A percentile compares a stretch with the other conserved stretches of the same genome.
These are phyloP conservation scores for Symbiotaphrina buchneri DNA, from an alignment of 495 filamentous ascomycete species.

Conservation along the genomic window DNA sequence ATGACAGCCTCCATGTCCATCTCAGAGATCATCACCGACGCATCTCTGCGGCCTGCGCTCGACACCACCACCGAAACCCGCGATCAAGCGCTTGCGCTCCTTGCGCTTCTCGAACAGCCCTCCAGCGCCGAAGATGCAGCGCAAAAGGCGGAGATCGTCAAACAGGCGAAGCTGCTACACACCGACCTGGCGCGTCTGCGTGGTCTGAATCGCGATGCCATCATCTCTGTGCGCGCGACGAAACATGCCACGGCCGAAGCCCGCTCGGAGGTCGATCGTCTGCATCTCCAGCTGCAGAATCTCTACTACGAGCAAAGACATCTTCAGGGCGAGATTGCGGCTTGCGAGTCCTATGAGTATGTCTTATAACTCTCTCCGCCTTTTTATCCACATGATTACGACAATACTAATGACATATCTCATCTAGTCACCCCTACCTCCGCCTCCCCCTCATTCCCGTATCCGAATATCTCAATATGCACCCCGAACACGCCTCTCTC, in stretches of 20 bases:
- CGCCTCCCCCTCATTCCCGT: slow-evolving; percentile 64
- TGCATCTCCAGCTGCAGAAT: slow-evolving; percentile 88
- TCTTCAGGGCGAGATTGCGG: slow-evolving; percentile 70
- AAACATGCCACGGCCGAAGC: slow-evolving; percentile 72
- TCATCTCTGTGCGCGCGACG: slow-evolving; percentile 62
- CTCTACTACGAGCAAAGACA: slow-evolving; percentile 91
- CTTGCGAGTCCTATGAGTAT: slow-evolving; percentile 83
- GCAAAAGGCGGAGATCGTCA: slow-evolving; percentile 36
- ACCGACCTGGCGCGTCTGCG: slow-evolving; percentile 65
- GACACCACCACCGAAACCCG: slow-evolving; percentile 44
- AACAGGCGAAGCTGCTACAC: slow-evolving; percentile 59
- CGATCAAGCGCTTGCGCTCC: slow-evolving; percentile 48
- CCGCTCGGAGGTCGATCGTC: slow-evolving; percentile 70
- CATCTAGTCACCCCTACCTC: slow-evolving; percentile 51
- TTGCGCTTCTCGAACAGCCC: too few relatives aligned
- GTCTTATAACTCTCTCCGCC: slow-evolving; percentile 12
- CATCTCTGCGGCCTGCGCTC: slow-evolving; percentile 46
- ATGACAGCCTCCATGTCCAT: slow-evolving; percentile 18
- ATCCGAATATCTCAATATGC: slow-evolving; percentile 58
- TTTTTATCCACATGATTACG: slow-evolving; percentile 1
- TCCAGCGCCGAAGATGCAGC: slow-evolving; percentile 25
- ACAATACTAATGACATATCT: slow-evolving; percentile 1
- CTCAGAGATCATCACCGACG: slow-evolving; percentile 44
- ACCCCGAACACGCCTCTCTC: slow-evolving; percentile 46
- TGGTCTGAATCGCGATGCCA: slow-evolving; percentile 57